These are phyloP conservation scores for Moesziomyces sp. DNA, from an alignment of 1,284 basidiomycete genomes.

Conservation along the genomic window DNA sequence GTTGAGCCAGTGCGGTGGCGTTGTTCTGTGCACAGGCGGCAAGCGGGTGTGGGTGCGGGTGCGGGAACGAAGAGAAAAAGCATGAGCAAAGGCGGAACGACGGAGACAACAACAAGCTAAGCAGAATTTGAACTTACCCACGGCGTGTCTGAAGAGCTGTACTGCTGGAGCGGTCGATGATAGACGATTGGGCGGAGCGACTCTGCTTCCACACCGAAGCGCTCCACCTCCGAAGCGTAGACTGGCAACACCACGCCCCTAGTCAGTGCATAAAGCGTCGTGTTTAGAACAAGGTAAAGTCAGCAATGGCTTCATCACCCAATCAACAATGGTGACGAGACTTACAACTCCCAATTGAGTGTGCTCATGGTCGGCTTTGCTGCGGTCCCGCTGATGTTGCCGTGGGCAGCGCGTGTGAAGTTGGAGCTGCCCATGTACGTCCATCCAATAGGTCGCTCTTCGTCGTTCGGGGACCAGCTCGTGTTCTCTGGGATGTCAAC, in stretches of 20 bases:
- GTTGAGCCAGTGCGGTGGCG: conserved; percentile 2
- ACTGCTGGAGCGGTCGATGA: conserved; percentile 45
- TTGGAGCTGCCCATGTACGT: conserved; percentile 62
- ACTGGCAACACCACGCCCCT: conserved; percentile 58
- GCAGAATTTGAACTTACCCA: conserved; percentile 41
- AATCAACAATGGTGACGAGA: not conserved
- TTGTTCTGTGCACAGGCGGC: conserved; percentile 8
- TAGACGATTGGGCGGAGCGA: conserved; percentile 48
- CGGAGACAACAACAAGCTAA: too few species aligned
- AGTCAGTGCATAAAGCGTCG: too few species aligned
- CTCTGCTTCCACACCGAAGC: conserved; percentile 26
- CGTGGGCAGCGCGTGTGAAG: conserved; percentile 65
- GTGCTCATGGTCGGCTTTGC: conserved; percentile 35
- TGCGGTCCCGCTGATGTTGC: conserved; percentile 49
- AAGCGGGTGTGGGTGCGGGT: too few species aligned
- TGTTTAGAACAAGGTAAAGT: not conserved
- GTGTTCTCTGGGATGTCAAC: not conserved
- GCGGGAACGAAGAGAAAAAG: not conserved
- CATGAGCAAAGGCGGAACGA: not conserved
- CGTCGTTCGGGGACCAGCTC: conserved; percentile 2
- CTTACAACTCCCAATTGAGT: conserved; percentile 62
- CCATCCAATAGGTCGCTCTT: conserved; percentile 50
- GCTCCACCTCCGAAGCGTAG: conserved; percentile 35
- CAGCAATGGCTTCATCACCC: not conserved
- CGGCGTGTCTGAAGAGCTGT: conserved; percentile 37